Base-by-base conservation (phyloP, 2,329 filamentous ascomycete genomes). In the Cladosporium sp. region DNA sequence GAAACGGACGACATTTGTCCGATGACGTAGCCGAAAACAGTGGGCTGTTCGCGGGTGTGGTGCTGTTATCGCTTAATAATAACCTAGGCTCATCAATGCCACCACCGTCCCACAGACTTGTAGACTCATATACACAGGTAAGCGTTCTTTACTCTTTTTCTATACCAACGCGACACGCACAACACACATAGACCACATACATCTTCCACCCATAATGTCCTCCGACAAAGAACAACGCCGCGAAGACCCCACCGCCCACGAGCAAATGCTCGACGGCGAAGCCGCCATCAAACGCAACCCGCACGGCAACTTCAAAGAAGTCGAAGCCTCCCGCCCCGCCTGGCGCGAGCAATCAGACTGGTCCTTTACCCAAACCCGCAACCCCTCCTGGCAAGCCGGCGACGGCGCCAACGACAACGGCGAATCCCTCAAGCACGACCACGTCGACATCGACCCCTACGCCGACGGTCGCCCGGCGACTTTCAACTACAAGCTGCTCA, bases 401-500 rank as follows among this genome's bases (percentile, higher is more conserved):
- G 76, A 82, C 59, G 91, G 91, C 70, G 83, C 87, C 67, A 93
- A 92, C 80, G 76, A 81, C 68, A 75, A 78, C 21, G 83, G 84
- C 14, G 80, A 80, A 59, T 78, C 79, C 65, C 73, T 86, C 68
- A 75, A 81, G 64, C 86, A 87, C 67, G 77, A 81, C 1, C 92
- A 97, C 80, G 79, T 94, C 70, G 82, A 88, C 74, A 96, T 97
- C 72, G 90, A 97, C 78, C 93, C 93, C 0, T 88, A 93, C 76
- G 89, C 85, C 65, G 81, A 87, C 32, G 91, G 88, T 36, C 86
- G 93, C 0, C 84, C 88, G 0, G 80, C 87, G 0, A 80, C 82
- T 1, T 88, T 86, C 80, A 97, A 97, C 84, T 97, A 98, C 86
- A 97, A 96, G 80, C 86, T 97, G 15, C 83, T 97, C 68, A 96